Conservation (phyloP, 2,329 filamentous ascomycete species). For the Phyllosticta paracitricarpa region DNA sequence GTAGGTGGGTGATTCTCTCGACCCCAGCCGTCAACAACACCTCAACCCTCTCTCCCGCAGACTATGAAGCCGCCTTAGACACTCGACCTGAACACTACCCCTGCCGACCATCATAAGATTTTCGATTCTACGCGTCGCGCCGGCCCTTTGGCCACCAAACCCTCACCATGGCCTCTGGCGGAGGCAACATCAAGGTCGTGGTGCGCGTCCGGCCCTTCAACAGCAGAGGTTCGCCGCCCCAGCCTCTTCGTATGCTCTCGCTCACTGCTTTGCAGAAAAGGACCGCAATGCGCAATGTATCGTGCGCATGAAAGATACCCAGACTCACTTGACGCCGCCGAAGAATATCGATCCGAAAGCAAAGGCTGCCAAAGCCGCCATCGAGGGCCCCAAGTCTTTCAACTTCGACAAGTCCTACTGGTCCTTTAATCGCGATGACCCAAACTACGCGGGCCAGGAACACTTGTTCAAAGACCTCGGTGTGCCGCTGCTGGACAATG, state of each 20-base stretch:
- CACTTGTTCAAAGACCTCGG: slow-evolving; percentile 83
- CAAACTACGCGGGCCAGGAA: slow-evolving; percentile 81
- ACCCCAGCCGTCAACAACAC: slow-evolving; percentile 4
- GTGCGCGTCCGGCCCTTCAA: slow-evolving; percentile 95
- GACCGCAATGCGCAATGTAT: slow-evolving; percentile 93
- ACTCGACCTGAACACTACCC: not conserved
- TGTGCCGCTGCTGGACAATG: slow-evolving; percentile 87
- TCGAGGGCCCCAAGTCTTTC: slow-evolving; percentile 69
- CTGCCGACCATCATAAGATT: not conserved
- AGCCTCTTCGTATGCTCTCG: not conserved
- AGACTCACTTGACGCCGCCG: slow-evolving; percentile 76
- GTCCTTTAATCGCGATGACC: slow-evolving; percentile 80
- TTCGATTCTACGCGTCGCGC: slow-evolving; percentile 3
- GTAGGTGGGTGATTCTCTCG: not conserved
- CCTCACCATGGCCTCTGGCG: slow-evolving; percentile 56
- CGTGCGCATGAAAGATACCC: slow-evolving; percentile 87
- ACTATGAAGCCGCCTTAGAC: slow-evolving; percentile 10
- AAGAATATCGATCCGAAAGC: slow-evolving; percentile 44
- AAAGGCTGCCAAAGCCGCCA: slow-evolving; percentile 55
- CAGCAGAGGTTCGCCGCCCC: slow-evolving; percentile 59
- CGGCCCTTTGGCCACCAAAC: slow-evolving; percentile 4
- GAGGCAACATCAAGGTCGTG: slow-evolving; percentile 99
- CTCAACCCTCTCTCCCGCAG: slow-evolving; percentile 2
- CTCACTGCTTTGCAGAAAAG: slow-evolving; percentile 52
- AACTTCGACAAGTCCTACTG: slow-evolving; percentile 97